Base-by-base conservation (phyloP, 116 monocot genomes). In the Posidonia oceanica region DNA sequence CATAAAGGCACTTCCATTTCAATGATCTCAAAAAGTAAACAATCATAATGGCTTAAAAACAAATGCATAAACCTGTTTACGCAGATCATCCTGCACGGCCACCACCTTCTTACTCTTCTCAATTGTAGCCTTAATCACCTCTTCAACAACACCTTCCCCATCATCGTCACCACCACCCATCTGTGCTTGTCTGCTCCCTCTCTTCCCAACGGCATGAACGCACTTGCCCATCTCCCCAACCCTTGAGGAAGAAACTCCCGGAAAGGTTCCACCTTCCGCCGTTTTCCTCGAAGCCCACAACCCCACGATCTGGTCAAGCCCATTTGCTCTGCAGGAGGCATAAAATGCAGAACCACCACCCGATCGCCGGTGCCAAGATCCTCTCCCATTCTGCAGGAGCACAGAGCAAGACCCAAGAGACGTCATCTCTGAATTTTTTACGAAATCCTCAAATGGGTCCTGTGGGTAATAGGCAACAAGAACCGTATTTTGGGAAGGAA, bases 31-130 rank as follows among this genome's bases (percentile, higher is more conserved):
- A 54, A 63, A 69, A 63, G 4, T 3, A 63, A 29, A 64, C n/a
- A 14, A 14, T 20, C 16, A n/a, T 1, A 65, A 36, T 3, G 23
- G 53, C 4, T 39, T 2, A 42, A 61, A 60, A 14, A 22, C 59
- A 48, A 48, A 21, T 21, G 7, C 4, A 68, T 15, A 39, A 39
- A 92, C 92, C 86, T 86, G 72, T 17, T 72, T 52, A 70, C 86
- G 75, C n/a, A 88, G 62, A 64, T 75, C 72, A 74, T 69, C 81
- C 69, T 86, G 88, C 72, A 74, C 71, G 61, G 71, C 73, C 17
- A 76, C 66, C 29, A 76, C 81, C 75, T 85, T 77, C 74, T 77
- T 85, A 66, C 81, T 83, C 71, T 78, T 81, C 59, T 77, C 73
- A 55, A 86, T 74, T 52, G 83, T 66, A 18, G 73, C 77, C 63